A percentile compares a stretch with the other conserved stretches of the same genome.
Evolutionary conservation across 345 rosid species (phyloP).

Genomic region (Populus simonii): DNA sequence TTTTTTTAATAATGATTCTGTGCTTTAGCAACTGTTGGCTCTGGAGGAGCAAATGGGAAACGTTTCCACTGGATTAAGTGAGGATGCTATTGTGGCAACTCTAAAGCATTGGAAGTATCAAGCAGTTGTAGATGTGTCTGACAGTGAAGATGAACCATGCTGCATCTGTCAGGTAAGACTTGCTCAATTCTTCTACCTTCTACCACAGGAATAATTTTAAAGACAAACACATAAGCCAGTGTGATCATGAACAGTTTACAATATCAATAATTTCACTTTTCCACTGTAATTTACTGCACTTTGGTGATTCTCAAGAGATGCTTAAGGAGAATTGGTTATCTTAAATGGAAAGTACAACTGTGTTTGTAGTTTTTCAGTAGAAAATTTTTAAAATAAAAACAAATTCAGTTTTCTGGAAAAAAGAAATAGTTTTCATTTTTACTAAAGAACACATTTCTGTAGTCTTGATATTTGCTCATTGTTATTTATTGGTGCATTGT

Average conservation of each 20-base stretch:
- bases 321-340: background rate
- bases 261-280: no score
- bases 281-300: background rate
- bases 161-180: constrained; percentile 43
- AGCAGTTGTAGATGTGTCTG: background rate
- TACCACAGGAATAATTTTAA: background rate
- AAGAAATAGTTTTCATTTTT: no score
- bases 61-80: constrained; percentile 27
- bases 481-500: background rate
- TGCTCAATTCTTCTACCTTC: background rate
- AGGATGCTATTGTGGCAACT: constrained; percentile 15
- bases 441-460: background rate
- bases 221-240: background rate
- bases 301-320: background rate
- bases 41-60: constrained; percentile 30
- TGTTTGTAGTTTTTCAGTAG: background rate
- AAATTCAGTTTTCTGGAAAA: background rate
- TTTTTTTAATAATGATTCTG: background rate
- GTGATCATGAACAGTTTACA: background rate
- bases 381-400: no score
- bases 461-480: no score
- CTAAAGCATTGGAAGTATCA: constrained; percentile 17
- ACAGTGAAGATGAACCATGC: constrained; percentile 18
- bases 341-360: background rate
- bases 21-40: constrained; percentile 26